phyloP scores from a whole-genome alignment of 768 basidiomycete genomes.

The Naganishia vaughanmartiniae region DNA sequence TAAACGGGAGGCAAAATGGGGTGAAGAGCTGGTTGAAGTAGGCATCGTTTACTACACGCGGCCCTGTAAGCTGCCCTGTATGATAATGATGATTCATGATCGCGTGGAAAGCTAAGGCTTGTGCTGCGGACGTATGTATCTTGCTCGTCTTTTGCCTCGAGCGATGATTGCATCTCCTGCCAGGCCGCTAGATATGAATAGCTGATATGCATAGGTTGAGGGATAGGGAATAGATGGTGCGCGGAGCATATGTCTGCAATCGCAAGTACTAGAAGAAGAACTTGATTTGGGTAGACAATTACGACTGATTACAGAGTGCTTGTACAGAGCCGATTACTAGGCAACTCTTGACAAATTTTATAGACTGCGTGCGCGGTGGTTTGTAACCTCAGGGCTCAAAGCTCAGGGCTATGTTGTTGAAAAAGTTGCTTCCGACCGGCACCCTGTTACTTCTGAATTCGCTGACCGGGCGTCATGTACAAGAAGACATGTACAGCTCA shows the following conservation, averaged over 20 bases:
- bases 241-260: not conserved
- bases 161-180: not conserved
- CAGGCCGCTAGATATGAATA: not conserved
- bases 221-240: too few species aligned
- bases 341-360: too few species aligned
- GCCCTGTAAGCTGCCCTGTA: too few species aligned
- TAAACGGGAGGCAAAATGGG: not conserved
- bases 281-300: not conserved
- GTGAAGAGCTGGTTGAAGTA: not conserved
- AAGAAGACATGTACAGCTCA: slow-evolving; percentile 1
- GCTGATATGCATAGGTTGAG: too few species aligned
- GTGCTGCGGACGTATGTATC: not conserved
- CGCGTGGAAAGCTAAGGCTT: slow-evolving; percentile 2
- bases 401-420: not conserved
- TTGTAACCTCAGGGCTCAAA: too few species aligned
- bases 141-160: not conserved
- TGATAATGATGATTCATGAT: slow-evolving; percentile 10
- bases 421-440: not conserved
- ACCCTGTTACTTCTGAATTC: not conserved
- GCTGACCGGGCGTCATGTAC: slow-evolving; percentile 9
- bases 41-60: too few species aligned
- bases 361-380: too few species aligned
- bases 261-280: not conserved
- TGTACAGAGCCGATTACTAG: too few species aligned
- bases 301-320: not conserved